Percentiles rank a stretch among this genome's conserved stretches.
Conservation (phyloP, 345 rosid genomes). For the Rhizophora mangle region DNA sequence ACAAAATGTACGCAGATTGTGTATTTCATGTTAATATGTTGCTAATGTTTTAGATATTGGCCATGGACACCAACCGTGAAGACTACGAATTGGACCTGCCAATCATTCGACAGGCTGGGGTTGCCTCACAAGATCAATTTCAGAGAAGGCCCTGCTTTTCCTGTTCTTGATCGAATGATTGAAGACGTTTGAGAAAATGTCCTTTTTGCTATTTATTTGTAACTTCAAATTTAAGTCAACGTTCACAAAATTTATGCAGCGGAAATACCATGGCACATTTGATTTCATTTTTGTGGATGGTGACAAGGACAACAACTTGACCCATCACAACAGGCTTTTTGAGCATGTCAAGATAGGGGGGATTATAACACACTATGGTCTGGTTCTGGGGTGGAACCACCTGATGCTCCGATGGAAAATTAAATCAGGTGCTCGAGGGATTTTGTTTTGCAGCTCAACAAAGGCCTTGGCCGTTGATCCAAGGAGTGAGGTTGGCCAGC, state of each 20-base stretch:
- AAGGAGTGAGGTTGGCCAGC: conserved; percentile 94
- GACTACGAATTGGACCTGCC: conserved; percentile 91
- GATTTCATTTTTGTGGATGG: conserved; percentile 97
- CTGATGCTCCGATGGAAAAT: conserved; percentile 81
- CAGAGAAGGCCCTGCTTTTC: conserved; percentile 96
- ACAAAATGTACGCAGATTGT: too few relatives aligned
- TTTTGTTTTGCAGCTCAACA: conserved; percentile 92
- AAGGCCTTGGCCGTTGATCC: conserved; percentile 97
- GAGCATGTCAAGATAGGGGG: conserved; percentile 87
- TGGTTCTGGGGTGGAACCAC: conserved; percentile 86
- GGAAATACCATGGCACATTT: conserved; percentile 63
- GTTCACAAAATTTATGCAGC: conserved; percentile 32
- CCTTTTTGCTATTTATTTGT: too few relatives aligned
- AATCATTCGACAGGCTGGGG: conserved; percentile 79
- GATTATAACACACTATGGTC: conserved; percentile 92
- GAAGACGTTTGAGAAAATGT: conserved; percentile 56
- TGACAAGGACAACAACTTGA: conserved; percentile 89
- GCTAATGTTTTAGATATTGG: conserved; percentile 58
- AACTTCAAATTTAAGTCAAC: too few relatives aligned
- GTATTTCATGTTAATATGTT: too few relatives aligned
- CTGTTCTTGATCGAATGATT: conserved; percentile 74
- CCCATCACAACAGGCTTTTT: conserved; percentile 82
- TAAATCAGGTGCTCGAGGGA: conserved; percentile 78
- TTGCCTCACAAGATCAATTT: conserved; percentile 92
- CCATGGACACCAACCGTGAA: conserved; percentile 90